These are phyloP conservation scores for Petunia secreta DNA, from an alignment of 257 asterid species.

Conservation along the genomic window DNA sequence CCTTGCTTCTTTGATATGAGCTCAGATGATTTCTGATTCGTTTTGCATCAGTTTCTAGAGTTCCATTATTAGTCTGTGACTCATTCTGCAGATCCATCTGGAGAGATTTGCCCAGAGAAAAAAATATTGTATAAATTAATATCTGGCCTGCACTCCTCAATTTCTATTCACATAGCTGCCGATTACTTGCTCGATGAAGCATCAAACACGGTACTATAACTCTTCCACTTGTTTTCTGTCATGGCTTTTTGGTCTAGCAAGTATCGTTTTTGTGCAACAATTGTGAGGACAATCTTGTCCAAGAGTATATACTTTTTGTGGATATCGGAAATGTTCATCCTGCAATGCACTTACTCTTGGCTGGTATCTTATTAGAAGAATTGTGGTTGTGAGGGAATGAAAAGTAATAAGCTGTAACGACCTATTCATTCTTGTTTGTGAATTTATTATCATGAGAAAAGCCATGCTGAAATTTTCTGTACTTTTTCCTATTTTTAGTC, in stretches of 20 bases:
- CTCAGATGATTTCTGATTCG: neutral
- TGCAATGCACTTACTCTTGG: neutral
- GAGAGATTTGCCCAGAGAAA: constrained; percentile 62
- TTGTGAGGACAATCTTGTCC: neutral
- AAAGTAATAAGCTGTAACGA: neutral
- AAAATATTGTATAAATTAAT: constrained; percentile 66
- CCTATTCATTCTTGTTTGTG: neutral
- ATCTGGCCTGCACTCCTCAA: constrained; percentile 83
- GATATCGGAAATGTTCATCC: neutral
- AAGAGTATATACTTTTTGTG: neutral
- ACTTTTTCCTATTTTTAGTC: neutral
- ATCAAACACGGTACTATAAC: constrained; percentile 50
- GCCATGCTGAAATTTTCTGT: neutral
- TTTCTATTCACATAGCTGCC: constrained; percentile 67
- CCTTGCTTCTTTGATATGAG: neutral
- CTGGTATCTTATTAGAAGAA: neutral
- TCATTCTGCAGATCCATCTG: constrained; percentile 54
- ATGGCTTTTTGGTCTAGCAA: neutral
- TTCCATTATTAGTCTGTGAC: constrained; percentile 2
- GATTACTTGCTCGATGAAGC: constrained; percentile 68
- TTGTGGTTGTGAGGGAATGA: neutral
- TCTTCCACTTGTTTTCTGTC: constrained; percentile 6
- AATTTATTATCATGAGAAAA: neutral
- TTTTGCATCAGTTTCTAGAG: constrained; percentile 8
- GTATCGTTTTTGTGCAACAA: neutral